Base-by-base conservation (phyloP, 1,284 basidiomycete species). In the Sporisorium reilianum region DNA sequence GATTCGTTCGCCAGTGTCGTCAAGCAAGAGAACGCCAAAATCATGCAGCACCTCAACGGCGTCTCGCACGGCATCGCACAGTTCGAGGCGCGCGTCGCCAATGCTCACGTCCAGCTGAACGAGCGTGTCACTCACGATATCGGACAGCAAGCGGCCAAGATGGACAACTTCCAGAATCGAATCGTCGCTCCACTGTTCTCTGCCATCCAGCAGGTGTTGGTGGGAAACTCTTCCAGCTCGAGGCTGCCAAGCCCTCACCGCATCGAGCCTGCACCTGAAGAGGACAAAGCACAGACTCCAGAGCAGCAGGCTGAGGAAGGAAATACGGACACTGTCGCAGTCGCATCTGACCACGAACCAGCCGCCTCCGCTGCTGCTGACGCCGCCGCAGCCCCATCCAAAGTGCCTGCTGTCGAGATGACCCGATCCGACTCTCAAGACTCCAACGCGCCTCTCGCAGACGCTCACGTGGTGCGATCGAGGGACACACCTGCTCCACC, bases 31-130 rank as follows among this genome's bases (percentile, higher is more conserved):
- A 45, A 40, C 26, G 28, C 7, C 14, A n/a, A 42, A 0, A 30
- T 51, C 7, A 11, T 34, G 20, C 32, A 51, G 3, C 52, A 28
- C 18, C 7, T 50, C 3, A 50, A 50, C 42, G 10, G 10, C 2
- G 2, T 34, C 6, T 38, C 23, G 2, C 48, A 52, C 22, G 18
- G 34, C 10, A 16, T 55, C 16, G 0, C 23, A 16, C 52, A 60
- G 8, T 42, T 66, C 34, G 53, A 66, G 28, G n/a, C 14, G 0
- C 57, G 38, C 7, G n/a, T 56, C 2, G 8, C 36, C 7, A 34
- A 14, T 0, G 64, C 57, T 42, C 57, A 66, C 30, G 34, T 22
- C 20, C 57, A 60, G 42, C 57, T 66, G 22, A 38, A 23, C 6
- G 54, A 66, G 7, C 25, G n/a, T 0, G 30, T 54, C 20, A 56